Conservation (phyloP, 1,284 basidiomycete species). For the Apiotrichum akiyoshidainum region DNA sequence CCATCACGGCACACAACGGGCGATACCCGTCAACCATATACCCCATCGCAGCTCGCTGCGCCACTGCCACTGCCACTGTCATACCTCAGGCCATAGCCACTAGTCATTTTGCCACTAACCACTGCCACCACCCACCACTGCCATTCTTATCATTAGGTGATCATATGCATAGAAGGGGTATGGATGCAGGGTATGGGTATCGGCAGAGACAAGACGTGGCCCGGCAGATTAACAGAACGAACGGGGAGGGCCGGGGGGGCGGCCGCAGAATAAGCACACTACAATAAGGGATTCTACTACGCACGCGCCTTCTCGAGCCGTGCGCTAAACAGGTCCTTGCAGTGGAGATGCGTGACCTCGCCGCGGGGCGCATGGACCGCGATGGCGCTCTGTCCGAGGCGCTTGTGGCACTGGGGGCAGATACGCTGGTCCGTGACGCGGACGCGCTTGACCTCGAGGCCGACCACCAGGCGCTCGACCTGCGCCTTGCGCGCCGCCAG, state of each 20-base stretch:
- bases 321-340: conserved; percentile 72
- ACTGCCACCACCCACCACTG: not conserved
- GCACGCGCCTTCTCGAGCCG: conserved; percentile 30
- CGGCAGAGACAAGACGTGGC: not conserved
- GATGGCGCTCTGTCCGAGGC: conserved; percentile 89
- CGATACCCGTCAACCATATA: no score
- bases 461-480: conserved; percentile 67
- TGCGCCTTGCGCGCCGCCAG: conserved; percentile 57
- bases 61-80: no score
- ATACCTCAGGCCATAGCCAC: not conserved
- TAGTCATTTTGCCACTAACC: not conserved
- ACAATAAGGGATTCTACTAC: conserved; percentile 31
- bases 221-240: not conserved
- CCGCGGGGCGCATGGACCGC: conserved; percentile 87
- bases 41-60: no score
- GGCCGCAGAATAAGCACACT: not conserved
- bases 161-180: conserved; percentile 4
- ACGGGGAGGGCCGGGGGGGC: not conserved
- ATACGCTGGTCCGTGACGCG: conserved; percentile 86
- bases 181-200: conserved; percentile 6
- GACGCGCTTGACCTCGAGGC: conserved; percentile 75
- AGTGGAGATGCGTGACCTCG: conserved; percentile 91
- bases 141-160: not conserved
- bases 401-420: conserved; percentile 93
- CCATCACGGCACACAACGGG: no score